Conservation (phyloP, 768 basidiomycete genomes). For the Termitomyces sp. region DNA sequence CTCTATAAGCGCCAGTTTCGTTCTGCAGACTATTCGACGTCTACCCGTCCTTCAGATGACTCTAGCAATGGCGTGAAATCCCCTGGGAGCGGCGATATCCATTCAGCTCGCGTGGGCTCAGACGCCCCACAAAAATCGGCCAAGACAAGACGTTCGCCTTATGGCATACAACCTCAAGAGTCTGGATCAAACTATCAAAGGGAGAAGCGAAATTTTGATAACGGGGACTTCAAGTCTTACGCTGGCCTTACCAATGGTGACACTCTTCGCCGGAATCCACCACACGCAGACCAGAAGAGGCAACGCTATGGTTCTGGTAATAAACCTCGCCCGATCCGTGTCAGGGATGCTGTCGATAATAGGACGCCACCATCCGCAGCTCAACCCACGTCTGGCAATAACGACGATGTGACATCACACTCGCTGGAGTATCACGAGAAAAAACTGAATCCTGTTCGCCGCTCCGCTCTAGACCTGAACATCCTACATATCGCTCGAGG, state of each 20-base stretch:
- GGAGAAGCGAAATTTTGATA: background rate
- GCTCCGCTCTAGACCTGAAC: background rate
- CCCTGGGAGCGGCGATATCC: background rate
- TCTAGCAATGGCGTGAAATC: too few species aligned
- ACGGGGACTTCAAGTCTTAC: background rate
- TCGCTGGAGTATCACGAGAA: background rate
- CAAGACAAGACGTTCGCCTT: background rate
- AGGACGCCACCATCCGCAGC: background rate
- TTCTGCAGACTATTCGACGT: too few species aligned
- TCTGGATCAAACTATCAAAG: background rate
- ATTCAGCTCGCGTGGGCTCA: background rate
- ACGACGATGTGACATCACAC: background rate
- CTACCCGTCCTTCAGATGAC: too few species aligned
- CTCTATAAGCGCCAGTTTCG: background rate
- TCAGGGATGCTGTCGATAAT: background rate
- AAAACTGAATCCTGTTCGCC: background rate
- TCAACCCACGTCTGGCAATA: background rate
- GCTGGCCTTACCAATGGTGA: background rate
- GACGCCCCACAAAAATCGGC: background rate
- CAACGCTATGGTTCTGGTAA: background rate
- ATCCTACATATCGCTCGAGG: background rate
- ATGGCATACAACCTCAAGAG: background rate
- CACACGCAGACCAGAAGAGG: too few species aligned
- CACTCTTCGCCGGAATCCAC: background rate
- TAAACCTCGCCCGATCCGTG: background rate